Evolutionary conservation across 2,329 filamentous ascomycete genomes (phyloP), one percentile per base, ranked within the genome.

Genomic region (Chaetomiaceae sp.): DNA sequence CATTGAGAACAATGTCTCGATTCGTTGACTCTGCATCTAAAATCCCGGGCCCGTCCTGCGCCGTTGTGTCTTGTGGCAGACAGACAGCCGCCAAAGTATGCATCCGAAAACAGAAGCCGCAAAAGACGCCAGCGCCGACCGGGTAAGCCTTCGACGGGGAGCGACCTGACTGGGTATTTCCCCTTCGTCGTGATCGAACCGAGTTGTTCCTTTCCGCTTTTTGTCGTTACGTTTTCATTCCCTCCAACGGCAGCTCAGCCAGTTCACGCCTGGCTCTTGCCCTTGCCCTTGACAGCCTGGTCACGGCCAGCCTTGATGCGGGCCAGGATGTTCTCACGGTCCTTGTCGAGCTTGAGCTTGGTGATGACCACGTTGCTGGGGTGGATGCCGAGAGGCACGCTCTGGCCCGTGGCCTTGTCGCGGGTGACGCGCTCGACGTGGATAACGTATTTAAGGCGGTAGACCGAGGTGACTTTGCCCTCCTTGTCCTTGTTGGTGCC

Each of bases 291-390:
- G 70, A 74, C 74, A 69, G 75, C 75, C 67, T 81, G 77, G 75
- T 91, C 87, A 57, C 86, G 84, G 66, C 87, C 88, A 60, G 75
- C 72, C 74, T 84, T 83, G 76, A 86, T 88, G 74, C 88, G 83
- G 75, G 88, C 86, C 62, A 94, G 78, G 67, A 93, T 93, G 70
- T 75, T 76, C 80, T 93, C 87, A 62, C 88, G 85, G 75, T 94
- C 87, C 84, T 93, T 91, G 81, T 93, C 87, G 66, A 96, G 80
- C 86, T 97, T 95, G 72, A 97, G 82, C 83, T 96, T 96, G 77
- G 85, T 95, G 79, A 98, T 86, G 77, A 95, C 84, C 62, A 95
- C 88, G 75, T 97, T 97, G 75, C 86, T 94, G 66, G 93, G 85
- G 75, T 91, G 86, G 74, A 98, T 84, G 72, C 88, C 88, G 68